Evolutionary conservation across 1,284 basidiomycete species (phyloP).

Genomic region (Lignosus rhinocerotis): DNA sequence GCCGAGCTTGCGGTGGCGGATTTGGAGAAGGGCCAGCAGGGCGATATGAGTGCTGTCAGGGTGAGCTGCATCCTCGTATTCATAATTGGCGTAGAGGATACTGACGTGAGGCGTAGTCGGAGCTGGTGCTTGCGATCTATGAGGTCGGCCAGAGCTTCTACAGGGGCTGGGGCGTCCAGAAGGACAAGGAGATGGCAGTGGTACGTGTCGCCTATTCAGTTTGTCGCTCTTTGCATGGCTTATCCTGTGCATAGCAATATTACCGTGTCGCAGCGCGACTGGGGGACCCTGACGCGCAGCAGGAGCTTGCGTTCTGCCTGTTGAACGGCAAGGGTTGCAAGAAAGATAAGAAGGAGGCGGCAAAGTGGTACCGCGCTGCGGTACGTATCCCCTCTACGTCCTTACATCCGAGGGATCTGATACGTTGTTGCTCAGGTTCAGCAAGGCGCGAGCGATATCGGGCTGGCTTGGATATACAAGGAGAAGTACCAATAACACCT

Average conservation of each 20-base stretch:
- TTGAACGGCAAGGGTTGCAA: conserved; percentile 88
- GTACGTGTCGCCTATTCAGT: conserved; percentile 43
- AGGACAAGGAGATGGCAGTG: conserved; percentile 86
- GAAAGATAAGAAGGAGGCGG: conserved; percentile 84
- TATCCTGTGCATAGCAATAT: conserved; percentile 59
- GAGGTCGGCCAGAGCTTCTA: conserved; percentile 93
- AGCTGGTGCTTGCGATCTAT: conserved; percentile 87
- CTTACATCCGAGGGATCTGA: not conserved
- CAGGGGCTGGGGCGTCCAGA: conserved; percentile 86
- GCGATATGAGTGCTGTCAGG: conserved; percentile 45
- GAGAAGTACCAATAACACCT: conserved; percentile 55
- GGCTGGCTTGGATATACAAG: conserved; percentile 88
- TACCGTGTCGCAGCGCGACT: conserved; percentile 82
- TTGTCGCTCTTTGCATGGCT: not conserved
- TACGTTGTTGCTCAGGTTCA: conserved; percentile 46
- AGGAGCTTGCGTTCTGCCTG: conserved; percentile 82
- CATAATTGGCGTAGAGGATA: not conserved
- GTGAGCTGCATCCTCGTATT: conserved; percentile 28
- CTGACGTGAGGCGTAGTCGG: conserved; percentile 46
- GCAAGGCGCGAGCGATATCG: conserved; percentile 79
- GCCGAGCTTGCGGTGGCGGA: conserved; percentile 82
- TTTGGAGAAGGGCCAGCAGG: conserved; percentile 57
- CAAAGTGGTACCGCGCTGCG: conserved; percentile 87
- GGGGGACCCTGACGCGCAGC: conserved; percentile 86
- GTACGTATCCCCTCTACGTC: conserved; percentile 42